These are phyloP conservation scores for Cystobasidium slooffiae DNA, from an alignment of 1,284 basidiomycete genomes.

Conservation along the genomic window DNA sequence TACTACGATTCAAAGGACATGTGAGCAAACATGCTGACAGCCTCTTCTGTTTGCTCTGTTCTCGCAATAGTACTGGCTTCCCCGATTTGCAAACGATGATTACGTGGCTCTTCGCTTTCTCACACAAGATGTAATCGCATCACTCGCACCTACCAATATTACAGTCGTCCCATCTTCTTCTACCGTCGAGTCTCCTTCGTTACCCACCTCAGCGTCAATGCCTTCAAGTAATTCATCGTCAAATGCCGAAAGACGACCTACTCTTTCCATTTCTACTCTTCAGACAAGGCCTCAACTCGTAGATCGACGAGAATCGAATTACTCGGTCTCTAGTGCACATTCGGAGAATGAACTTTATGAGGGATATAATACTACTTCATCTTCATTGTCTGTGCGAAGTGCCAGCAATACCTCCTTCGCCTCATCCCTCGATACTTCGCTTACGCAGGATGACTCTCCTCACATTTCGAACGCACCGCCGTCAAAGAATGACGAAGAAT, in stretches of 20 bases:
- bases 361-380: too few species aligned
- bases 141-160: background rate
- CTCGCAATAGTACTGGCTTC: slow-evolving; percentile 32
- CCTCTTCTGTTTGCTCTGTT: background rate
- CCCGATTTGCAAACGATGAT: slow-evolving; percentile 12
- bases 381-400: too few species aligned
- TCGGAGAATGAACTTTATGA: too few species aligned
- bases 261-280: too few species aligned
- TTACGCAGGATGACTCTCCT: too few species aligned
- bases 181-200: background rate
- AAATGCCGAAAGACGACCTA: too few species aligned
- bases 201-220: background rate
- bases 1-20: too few species aligned
- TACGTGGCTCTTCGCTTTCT: slow-evolving; percentile 28
- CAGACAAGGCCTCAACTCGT: too few species aligned
- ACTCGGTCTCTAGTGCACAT: too few species aligned
- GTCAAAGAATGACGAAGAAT: background rate
- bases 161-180: slow-evolving; percentile 3
- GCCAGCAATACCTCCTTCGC: too few species aligned
- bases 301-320: too few species aligned
- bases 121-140: slow-evolving; percentile 4
- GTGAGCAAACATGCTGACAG: background rate
- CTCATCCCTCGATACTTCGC: too few species aligned
- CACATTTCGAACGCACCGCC: background rate
- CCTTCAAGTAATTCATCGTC: background rate